Evolutionary conservation across 2,329 filamentous ascomycete species (phyloP), one percentile per base, ranked within the genome.

Genomic region (Colletotrichum sp.): DNA sequence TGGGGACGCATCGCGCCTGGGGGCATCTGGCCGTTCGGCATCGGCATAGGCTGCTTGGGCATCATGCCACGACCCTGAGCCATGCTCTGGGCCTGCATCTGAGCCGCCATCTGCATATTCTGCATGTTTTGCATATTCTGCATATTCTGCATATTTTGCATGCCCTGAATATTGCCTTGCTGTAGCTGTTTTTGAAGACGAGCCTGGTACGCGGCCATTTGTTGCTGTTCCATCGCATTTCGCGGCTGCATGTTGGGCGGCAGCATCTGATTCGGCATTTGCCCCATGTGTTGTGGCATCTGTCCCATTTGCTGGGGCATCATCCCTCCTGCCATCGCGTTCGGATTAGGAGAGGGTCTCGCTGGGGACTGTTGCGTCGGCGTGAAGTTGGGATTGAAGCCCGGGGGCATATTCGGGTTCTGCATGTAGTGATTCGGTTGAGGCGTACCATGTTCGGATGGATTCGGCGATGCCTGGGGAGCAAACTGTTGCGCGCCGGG

Each of bases 181-280:
- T 94, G 92, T 55, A 94, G 90, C 80, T 96, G 94, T 72, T 94
- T 92, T 80, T 98, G 94, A 68, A 98, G 85, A 76, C 95, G 94
- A 91, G 98, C 94, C 79, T 98, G 95, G 81, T 98, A 96, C 65
- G 93, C 86, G 72, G 92, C 89, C 83, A 95, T 90, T 80, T 95
- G 94, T 78, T 95, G 93, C 80, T 95, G 93, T 55, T 95, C 93
- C 77, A 94, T 90, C 61, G 88, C 88, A 79, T 91, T 87, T 71
- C 89, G 90, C 68, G 85, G 87, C 71, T 88, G 87, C 80, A 85
- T 84, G 60, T 76, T 77, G 66, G 78, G 78, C 13, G 80, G 78
- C 15, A 78, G 80, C 82, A 85, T 85, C 74, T 85, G 84, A 52
- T 78, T 77, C 36, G 79, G 78, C 78, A 83, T 83, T 71, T 81